Conservation (phyloP, 1,284 basidiomycete genomes). For the Ceraceosorus guamensis region DNA sequence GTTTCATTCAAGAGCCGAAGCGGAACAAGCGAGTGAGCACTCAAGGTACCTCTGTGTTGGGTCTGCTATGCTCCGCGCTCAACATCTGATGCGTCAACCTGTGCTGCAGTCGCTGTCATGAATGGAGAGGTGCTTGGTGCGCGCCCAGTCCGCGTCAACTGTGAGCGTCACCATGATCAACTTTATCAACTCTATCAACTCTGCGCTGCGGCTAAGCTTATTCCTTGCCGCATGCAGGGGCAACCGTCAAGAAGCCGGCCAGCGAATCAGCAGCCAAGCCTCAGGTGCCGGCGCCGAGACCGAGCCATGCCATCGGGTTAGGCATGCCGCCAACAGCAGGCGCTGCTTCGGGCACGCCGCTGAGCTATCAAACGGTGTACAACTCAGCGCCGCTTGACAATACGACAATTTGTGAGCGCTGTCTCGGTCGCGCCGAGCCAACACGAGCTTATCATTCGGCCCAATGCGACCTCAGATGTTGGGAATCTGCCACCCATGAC, state of each 20-base stretch:
- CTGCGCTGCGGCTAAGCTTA: background rate
- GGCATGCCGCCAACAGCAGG: constrained; percentile 14
- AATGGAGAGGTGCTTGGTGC: constrained; percentile 98
- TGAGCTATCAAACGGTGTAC: constrained; percentile 79
- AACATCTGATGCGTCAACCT: background rate
- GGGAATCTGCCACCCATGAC: constrained; percentile 94
- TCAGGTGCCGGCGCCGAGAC: background rate
- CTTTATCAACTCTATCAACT: background rate
- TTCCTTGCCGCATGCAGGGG: background rate
- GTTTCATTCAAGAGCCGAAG: constrained; percentile 91
- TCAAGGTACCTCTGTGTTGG: too few relatives aligned
- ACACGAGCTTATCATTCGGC: background rate
- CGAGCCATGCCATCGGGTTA: background rate
- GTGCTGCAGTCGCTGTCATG: constrained; percentile 68
- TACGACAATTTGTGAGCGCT: constrained; percentile 65
- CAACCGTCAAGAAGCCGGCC: background rate
- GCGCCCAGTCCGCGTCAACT: constrained; percentile 95
- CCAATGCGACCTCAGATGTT: constrained; percentile 55
- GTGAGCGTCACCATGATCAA: constrained; percentile 51
- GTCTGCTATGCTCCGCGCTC: too few relatives aligned
- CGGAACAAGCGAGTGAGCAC: constrained; percentile 71
- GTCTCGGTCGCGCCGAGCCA: background rate
- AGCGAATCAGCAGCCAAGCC: background rate
- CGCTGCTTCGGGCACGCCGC: constrained; percentile 58
- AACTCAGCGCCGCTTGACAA: constrained; percentile 83